These are phyloP conservation scores for Xanthoconium purpureum DNA, from an alignment of 768 basidiomycete species.

Conservation along the genomic window DNA sequence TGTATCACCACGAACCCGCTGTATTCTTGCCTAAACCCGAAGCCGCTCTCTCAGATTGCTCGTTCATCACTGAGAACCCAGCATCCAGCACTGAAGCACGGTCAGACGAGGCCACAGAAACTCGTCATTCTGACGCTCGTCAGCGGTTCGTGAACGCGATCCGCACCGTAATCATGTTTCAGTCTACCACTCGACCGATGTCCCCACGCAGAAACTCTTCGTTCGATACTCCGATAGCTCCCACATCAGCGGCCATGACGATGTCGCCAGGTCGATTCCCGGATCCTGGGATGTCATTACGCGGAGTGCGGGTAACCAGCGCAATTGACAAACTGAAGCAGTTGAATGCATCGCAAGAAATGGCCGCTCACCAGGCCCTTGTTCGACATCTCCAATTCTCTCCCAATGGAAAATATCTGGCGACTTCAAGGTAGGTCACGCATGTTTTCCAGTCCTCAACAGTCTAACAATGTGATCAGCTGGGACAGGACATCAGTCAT, in stretches of 20 bases:
- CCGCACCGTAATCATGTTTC: constrained; percentile 46
- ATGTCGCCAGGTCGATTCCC: constrained; percentile 33
- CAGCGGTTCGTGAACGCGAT: constrained; percentile 43
- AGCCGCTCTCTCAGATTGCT: constrained; percentile 25
- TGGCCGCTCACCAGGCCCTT: constrained; percentile 46
- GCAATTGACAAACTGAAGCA: constrained; percentile 42
- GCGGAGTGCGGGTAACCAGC: constrained; percentile 38
- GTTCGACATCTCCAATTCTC: constrained; percentile 56
- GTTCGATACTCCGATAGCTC: constrained; percentile 25
- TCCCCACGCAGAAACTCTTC: constrained; percentile 32
- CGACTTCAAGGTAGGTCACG: constrained; percentile 45
- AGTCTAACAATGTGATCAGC: constrained; percentile 25
- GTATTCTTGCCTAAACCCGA: constrained; percentile 19
- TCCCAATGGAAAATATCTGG: constrained; percentile 50
- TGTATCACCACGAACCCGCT: constrained; percentile 24
- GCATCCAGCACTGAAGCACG: constrained; percentile 26
- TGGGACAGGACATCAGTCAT: constrained; percentile 53
- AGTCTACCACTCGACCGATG: constrained; percentile 31
- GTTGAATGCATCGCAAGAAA: constrained; percentile 40
- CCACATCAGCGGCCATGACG: constrained; percentile 15
- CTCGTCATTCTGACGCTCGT: constrained; percentile 30
- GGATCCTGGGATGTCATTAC: constrained; percentile 35
- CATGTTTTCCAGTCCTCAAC: neutral
- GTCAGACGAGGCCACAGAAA: constrained; percentile 26
- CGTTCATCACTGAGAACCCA: constrained; percentile 26